Evolutionary conservation across 1,284 basidiomycete genomes (phyloP).

Genomic region (Ceratobasidium sp.): DNA sequence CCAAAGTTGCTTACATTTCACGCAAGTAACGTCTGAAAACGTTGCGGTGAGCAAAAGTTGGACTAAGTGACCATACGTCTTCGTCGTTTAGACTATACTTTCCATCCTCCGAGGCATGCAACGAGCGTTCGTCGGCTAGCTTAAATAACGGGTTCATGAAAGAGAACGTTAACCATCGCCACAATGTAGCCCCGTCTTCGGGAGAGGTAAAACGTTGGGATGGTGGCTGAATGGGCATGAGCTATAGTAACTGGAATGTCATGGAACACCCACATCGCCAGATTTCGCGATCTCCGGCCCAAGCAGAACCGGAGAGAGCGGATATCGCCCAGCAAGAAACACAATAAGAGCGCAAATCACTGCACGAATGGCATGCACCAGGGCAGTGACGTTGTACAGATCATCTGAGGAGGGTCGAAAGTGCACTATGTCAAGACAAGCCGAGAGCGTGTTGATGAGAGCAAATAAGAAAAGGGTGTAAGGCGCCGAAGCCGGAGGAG

Average conservation of each 20-base stretch:
- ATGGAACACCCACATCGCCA: slow-evolving; percentile 19
- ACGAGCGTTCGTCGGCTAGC: slow-evolving; percentile 49
- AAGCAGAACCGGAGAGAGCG: slow-evolving; percentile 20
- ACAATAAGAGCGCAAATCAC: slow-evolving; percentile 48
- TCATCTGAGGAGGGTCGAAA: slow-evolving; percentile 8
- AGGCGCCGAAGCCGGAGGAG: slow-evolving; percentile 18
- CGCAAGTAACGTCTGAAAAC: slow-evolving; percentile 67
- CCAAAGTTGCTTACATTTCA: slow-evolving; percentile 20
- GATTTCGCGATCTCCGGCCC: slow-evolving; percentile 17
- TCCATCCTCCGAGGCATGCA: slow-evolving; percentile 42
- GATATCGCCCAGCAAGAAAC: slow-evolving; percentile 36
- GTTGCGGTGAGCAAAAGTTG: slow-evolving; percentile 59
- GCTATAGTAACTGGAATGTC: neutral
- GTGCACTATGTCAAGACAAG: slow-evolving; percentile 18
- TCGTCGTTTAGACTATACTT: slow-evolving; percentile 65
- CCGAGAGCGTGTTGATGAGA: slow-evolving; percentile 19
- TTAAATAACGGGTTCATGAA: slow-evolving; percentile 76
- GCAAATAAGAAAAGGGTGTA: slow-evolving; percentile 33
- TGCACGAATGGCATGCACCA: slow-evolving; percentile 30
- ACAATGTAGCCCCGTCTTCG: slow-evolving; percentile 77
- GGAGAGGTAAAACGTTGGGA: slow-evolving; percentile 61
- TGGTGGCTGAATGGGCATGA: slow-evolving; percentile 49
- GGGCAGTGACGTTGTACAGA: neutral
- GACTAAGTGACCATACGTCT: slow-evolving; percentile 66
- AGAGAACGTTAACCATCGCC: slow-evolving; percentile 78